Conservation (phyloP, 1,284 basidiomycete species). For the Ganoderma resinaceum region DNA sequence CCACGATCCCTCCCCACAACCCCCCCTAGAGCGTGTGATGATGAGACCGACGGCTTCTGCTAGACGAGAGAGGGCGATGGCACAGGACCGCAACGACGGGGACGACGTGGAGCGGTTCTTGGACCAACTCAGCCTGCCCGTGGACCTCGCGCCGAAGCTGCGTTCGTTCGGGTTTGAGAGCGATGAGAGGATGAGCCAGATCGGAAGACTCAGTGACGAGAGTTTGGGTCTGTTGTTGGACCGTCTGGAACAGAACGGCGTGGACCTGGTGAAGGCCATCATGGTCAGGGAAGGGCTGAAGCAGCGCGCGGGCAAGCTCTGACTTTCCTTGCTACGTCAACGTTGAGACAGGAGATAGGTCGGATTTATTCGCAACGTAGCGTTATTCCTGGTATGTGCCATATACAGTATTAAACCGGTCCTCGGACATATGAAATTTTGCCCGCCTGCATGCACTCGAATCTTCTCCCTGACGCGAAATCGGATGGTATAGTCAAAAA, state of each 20-base stretch:
- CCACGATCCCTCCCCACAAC: not conserved
- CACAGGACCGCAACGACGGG: not conserved
- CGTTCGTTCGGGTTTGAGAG: not conserved
- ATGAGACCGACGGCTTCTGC: not conserved
- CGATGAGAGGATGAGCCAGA: not conserved
- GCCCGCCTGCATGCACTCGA: no score
- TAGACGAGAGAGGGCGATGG: not conserved
- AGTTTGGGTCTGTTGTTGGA: not conserved
- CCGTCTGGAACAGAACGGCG: not conserved
- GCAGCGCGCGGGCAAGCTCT: not conserved
- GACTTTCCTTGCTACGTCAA: not conserved
- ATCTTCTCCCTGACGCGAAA: no score
- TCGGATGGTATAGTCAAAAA: no score
- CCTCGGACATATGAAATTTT: no score
- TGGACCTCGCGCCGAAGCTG: conserved; percentile 2
- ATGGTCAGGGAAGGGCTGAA: not conserved
- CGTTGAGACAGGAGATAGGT: no score
- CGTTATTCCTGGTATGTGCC: no score
- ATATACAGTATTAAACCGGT: no score
- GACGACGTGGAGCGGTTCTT: conserved; percentile 3
- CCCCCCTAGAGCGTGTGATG: not conserved
- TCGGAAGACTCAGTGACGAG: not conserved
- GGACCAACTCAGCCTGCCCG: not conserved
- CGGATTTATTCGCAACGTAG: no score
- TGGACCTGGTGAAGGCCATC: not conserved